phyloP scores from a whole-genome alignment of 1,284 basidiomycete species.

The Ceratobasidium sp. region DNA sequence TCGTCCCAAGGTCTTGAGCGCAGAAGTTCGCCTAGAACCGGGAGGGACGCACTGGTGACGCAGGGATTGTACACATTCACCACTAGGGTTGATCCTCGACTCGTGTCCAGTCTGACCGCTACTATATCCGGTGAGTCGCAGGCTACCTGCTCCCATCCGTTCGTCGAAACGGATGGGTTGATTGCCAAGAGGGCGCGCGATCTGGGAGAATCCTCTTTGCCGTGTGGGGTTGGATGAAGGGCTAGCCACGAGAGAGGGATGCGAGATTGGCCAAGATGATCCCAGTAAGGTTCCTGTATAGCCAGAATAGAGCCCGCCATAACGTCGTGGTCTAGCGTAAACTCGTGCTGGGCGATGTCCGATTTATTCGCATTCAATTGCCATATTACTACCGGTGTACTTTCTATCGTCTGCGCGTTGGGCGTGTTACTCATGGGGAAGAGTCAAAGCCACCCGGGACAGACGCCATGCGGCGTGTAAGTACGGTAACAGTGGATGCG shows the following conservation, averaged over 20 bases:
- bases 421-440: background rate
- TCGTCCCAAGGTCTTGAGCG: too few relatives aligned
- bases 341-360: background rate
- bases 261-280: background rate
- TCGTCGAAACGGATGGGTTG: background rate
- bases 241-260: background rate
- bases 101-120: background rate
- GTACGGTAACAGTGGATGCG: background rate
- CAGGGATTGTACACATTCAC: constrained; percentile 4
- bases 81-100: background rate
- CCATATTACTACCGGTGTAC: background rate
- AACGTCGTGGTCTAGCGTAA: background rate
- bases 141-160: background rate
- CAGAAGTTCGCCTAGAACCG: too few relatives aligned
- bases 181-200: background rate
- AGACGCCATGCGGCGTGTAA: too few relatives aligned
- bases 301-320: background rate
- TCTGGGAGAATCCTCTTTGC: background rate
- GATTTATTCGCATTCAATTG: constrained; percentile 22
- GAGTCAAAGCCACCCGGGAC: background rate
- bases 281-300: constrained; percentile 3
- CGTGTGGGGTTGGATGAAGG: background rate
- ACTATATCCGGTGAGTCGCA: constrained; percentile 10
- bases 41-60: background rate
- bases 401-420: background rate